These are phyloP conservation scores for Selaginella tamariscina DNA, from an alignment of 75 land plant genomes.

Conservation along the genomic window DNA sequence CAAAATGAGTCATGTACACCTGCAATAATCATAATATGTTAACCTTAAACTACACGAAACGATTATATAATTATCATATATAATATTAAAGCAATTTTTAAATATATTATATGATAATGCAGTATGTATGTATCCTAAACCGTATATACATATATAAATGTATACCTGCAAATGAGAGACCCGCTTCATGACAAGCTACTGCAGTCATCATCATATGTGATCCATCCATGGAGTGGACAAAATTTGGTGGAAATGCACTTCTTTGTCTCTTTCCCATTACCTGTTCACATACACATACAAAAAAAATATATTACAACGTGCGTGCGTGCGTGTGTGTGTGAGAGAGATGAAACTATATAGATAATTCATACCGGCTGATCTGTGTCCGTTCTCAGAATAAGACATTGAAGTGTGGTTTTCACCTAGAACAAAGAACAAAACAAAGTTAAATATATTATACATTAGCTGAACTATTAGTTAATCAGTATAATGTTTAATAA, in stretches of 20 bases:
- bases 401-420: constrained; percentile 5
- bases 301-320: neutral
- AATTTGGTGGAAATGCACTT: constrained; percentile 13
- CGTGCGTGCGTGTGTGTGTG: neutral
- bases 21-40: neutral
- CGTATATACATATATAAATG: too few species aligned
- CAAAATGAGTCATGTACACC: constrained; percentile 11
- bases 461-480: neutral
- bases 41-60: too few species aligned
- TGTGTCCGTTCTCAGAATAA: constrained; percentile 4
- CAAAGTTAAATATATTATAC: neutral
- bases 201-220: constrained; percentile 13
- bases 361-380: neutral
- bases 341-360: neutral
- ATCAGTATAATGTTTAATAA: neutral
- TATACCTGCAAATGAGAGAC: constrained; percentile 2
- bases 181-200: neutral
- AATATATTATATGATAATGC: too few species aligned
- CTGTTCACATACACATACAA: neutral
- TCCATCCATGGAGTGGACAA: constrained; percentile 8
- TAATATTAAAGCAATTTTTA: too few species aligned
- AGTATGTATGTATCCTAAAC: too few species aligned
- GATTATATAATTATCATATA: too few species aligned
- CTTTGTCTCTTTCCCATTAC: constrained; percentile 1
- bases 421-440: neutral